Base-by-base conservation (phyloP, 805 yeast species). In the Barnettozyma botsteinii region DNA sequence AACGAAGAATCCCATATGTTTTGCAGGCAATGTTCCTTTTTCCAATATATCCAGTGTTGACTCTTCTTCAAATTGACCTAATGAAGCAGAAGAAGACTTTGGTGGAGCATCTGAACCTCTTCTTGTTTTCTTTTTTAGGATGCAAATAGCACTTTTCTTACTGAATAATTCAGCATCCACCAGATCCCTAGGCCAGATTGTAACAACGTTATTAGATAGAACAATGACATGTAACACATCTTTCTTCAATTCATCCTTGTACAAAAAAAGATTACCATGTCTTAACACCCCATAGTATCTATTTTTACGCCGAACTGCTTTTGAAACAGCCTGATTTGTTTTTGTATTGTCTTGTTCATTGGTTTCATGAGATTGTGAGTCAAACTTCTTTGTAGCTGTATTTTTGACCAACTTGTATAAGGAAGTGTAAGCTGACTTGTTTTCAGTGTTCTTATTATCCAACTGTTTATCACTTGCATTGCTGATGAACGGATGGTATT, bases 191-290 rank as follows among this genome's bases (percentile, higher is more conserved):
- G 98, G 98, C 96, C 97, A 93, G 7, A 89, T 64, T 1, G 85
- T 66, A 1, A 88, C 82, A 26, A 86, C 67, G 49, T 77, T 77
- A 50, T 81, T 75, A 5, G 83, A 73, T 18, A 93, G 60, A 2
- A 85, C 87, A 43, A 93, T 77, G 8, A 85, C 95, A 60, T 86
- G 89, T 47, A 75, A 77, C 15, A 84, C 81, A 57, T 79, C 78
- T 53, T 69, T 72, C 56, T 77, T 69, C 35, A 68, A 65, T 44
- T 81, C 83, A 54, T 84, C 86, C 44, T 77, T 76, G 62, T 85
- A 91, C n/a, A 93, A 65, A 55, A 89, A 86, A 40, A 93, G 62
- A 55, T 88, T 88, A 0, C 96, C 95, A 53, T 89, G 96, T 52
- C 85, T 82, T 38, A 88, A 65, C 0, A 85, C 78, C 2, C 81